Conservation (phyloP, 2,329 filamentous ascomycete species). For the Pseudogymnoascus sp. region DNA sequence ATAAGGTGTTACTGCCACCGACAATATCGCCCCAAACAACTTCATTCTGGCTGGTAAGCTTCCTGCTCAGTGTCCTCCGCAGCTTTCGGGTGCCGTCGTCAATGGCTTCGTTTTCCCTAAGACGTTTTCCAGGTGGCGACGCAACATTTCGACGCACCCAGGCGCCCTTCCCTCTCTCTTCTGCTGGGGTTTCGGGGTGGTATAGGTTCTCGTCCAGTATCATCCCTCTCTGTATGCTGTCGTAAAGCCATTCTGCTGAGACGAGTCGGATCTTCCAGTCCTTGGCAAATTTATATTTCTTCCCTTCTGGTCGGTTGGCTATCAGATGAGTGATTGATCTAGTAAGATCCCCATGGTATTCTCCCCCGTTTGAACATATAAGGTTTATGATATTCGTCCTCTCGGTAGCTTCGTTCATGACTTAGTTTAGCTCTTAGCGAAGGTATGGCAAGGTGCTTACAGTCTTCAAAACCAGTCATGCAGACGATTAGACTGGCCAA, state of each 20-base stretch:
- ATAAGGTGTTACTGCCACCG: slow-evolving; percentile 34
- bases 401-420: slow-evolving; percentile 44
- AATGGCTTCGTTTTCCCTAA: slow-evolving; percentile 40
- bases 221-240: slow-evolving; percentile 81
- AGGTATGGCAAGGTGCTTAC: slow-evolving; percentile 44
- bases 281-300: slow-evolving; percentile 84
- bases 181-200: slow-evolving; percentile 61
- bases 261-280: slow-evolving; percentile 77
- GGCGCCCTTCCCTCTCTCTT: slow-evolving; percentile 70
- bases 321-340: slow-evolving; percentile 82
- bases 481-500: slow-evolving; percentile 59
- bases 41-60: slow-evolving; percentile 70
- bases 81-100: slow-evolving; percentile 69
- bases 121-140: slow-evolving; percentile 50
- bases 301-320: slow-evolving; percentile 68
- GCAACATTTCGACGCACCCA: slow-evolving; percentile 53
- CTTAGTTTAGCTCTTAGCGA: slow-evolving; percentile 24
- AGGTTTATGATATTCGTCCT: slow-evolving; percentile 61
- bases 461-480: slow-evolving; percentile 63
- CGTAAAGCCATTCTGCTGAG: slow-evolving; percentile 74
- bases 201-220: slow-evolving; percentile 82
- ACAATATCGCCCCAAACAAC: slow-evolving; percentile 89
- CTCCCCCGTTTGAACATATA: slow-evolving; percentile 65
- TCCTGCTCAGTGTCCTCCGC: slow-evolving; percentile 78
- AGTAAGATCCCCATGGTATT: slow-evolving; percentile 81